Evolutionary conservation across 2,329 filamentous ascomycete species (phyloP).

Genomic region (Alternaria sp.): DNA sequence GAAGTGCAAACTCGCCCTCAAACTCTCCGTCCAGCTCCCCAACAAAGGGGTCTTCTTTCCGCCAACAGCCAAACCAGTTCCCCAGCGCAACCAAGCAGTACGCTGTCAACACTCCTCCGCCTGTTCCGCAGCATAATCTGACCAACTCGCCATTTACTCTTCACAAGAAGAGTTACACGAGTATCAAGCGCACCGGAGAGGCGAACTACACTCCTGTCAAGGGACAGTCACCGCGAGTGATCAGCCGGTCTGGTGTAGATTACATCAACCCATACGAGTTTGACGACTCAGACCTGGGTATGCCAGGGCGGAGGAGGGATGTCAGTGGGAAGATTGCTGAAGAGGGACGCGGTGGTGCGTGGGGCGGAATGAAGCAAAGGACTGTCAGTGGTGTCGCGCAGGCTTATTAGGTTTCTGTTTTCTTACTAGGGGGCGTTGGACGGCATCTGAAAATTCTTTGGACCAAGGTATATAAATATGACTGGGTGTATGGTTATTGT

Average conservation of each 20-base stretch:
- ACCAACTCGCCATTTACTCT: slow-evolving; percentile 40
- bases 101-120: slow-evolving; percentile 36
- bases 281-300: slow-evolving; percentile 46
- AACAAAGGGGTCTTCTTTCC: slow-evolving; percentile 30
- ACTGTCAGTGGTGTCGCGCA: slow-evolving; percentile 53
- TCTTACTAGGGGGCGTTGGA: slow-evolving; percentile 1
- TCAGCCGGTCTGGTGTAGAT: slow-evolving; percentile 59
- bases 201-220: slow-evolving; percentile 40
- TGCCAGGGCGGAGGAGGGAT: slow-evolving; percentile 52
- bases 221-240: slow-evolving; percentile 52
- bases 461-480: background rate
- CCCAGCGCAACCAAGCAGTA: slow-evolving; percentile 45
- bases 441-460: background rate
- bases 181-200: slow-evolving; percentile 45
- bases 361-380: slow-evolving; percentile 49
- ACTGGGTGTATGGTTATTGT: background rate
- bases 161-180: slow-evolving; percentile 46
- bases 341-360: slow-evolving; percentile 66
- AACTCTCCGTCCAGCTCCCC: slow-evolving; percentile 37
- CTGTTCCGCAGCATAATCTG: slow-evolving; percentile 17
- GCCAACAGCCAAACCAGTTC: slow-evolving; percentile 30
- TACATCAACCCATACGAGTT: slow-evolving; percentile 51
- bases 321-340: slow-evolving; percentile 79
- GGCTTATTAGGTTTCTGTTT: slow-evolving; percentile 5
- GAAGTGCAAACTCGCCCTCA: slow-evolving; percentile 35